Conservation (phyloP, 345 rosid species). For the Eucalyptus cloeziana region DNA sequence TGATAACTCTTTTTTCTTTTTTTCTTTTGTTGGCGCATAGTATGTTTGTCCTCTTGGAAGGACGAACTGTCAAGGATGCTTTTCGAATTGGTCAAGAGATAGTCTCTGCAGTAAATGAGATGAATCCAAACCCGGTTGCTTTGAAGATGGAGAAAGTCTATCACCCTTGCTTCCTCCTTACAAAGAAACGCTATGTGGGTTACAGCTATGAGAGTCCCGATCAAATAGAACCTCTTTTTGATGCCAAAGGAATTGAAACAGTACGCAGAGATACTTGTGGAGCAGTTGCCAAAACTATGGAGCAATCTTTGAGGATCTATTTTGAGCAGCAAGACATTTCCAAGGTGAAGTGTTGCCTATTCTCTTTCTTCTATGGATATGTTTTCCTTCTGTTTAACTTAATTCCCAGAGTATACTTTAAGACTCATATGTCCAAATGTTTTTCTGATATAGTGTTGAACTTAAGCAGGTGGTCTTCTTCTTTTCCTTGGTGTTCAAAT, state of each 20-base stretch:
- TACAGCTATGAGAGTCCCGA: slow-evolving; percentile 81
- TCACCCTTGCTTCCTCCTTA: slow-evolving; percentile 86
- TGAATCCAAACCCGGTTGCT: slow-evolving; percentile 88
- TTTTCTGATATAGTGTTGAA: not conserved
- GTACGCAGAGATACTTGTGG: slow-evolving; percentile 89
- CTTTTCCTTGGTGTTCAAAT: not conserved
- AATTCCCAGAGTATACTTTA: not conserved
- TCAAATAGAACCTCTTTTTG: slow-evolving; percentile 66
- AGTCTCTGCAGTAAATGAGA: slow-evolving; percentile 74
- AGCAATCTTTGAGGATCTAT: slow-evolving; percentile 71
- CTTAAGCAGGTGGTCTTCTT: not conserved
- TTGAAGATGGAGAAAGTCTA: slow-evolving; percentile 97
- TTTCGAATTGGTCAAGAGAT: slow-evolving; percentile 72
- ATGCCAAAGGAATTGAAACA: slow-evolving; percentile 97
- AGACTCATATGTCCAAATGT: not conserved
- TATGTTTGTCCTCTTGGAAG: slow-evolving; percentile 93
- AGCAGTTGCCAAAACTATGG: slow-evolving; percentile 87
- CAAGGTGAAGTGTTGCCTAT: slow-evolving; percentile 23
- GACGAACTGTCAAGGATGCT: slow-evolving; percentile 57
- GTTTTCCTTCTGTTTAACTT: not conserved
- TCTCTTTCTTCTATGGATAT: not conserved
- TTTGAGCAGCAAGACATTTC: slow-evolving; percentile 59
- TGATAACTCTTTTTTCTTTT: not conserved
- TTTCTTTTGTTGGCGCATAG: slow-evolving; percentile 15
- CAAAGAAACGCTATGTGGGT: slow-evolving; percentile 95